Evolutionary conservation across 495 filamentous ascomycete species (phyloP).

Genomic region (Aspergillus coremiiformis): DNA sequence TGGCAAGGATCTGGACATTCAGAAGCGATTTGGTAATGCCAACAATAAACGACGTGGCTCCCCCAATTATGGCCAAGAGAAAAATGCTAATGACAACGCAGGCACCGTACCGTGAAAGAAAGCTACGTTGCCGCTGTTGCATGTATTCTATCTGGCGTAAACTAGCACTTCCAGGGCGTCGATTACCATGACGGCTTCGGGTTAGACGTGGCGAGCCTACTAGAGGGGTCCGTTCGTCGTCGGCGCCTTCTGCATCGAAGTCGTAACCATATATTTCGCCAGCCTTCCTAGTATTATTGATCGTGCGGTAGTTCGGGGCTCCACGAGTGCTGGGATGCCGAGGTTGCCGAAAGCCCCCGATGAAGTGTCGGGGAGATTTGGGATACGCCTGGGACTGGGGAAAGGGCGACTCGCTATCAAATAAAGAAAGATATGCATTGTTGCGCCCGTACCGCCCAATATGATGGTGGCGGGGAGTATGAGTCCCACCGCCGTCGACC

Average conservation of each 20-base stretch:
- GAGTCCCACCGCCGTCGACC: slow-evolving; percentile 53
- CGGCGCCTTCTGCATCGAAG: slow-evolving; percentile 67
- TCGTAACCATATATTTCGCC: slow-evolving; percentile 56
- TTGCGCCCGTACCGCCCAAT: slow-evolving; percentile 64
- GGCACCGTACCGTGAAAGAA: slow-evolving; percentile 66
- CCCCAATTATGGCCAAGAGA: slow-evolving; percentile 67
- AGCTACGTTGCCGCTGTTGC: slow-evolving; percentile 56
- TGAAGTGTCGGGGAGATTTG: slow-evolving; percentile 56
- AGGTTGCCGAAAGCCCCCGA: slow-evolving; percentile 29
- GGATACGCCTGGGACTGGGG: slow-evolving; percentile 38
- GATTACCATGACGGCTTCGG: slow-evolving; percentile 52
- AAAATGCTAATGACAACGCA: slow-evolving; percentile 70
- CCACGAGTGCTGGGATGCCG: slow-evolving; percentile 29
- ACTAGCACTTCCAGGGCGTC: slow-evolving; percentile 50
- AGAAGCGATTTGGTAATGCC: slow-evolving; percentile 82
- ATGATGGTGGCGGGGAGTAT: slow-evolving; percentile 66
- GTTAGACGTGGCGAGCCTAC: slow-evolving; percentile 57
- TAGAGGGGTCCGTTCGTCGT: slow-evolving; percentile 86
- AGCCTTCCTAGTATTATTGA: slow-evolving; percentile 44
- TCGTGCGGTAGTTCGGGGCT: slow-evolving; percentile 32
- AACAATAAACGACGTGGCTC: slow-evolving; percentile 77
- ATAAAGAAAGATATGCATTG: slow-evolving; percentile 62
- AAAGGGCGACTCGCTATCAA: slow-evolving; percentile 72
- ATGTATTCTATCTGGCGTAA: slow-evolving; percentile 71
- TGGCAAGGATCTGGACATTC: slow-evolving; percentile 64